These are phyloP conservation scores for Tolypocladium pustulatum DNA, from an alignment of 2,329 filamentous ascomycete species.

Conservation along the genomic window DNA sequence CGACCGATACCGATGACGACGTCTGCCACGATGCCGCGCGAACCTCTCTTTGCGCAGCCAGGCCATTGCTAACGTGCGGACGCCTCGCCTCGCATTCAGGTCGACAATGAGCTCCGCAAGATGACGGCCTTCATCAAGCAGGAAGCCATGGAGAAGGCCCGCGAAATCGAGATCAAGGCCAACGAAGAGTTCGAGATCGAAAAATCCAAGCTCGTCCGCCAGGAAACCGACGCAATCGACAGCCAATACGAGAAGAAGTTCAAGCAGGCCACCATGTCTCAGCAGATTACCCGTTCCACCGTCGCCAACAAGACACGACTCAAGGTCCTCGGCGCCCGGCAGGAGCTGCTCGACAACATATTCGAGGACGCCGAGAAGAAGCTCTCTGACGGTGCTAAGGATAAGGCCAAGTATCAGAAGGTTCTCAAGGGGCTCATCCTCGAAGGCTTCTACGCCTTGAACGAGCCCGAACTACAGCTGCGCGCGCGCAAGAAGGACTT, in stretches of 20 bases:
- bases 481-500: conserved; percentile 72
- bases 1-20: conserved; percentile 6
- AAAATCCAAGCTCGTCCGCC: conserved; percentile 95
- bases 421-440: conserved; percentile 73
- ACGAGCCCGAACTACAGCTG: conserved; percentile 66
- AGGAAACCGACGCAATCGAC: conserved; percentile 91
- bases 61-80: not conserved
- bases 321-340: conserved; percentile 74
- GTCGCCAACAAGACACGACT: conserved; percentile 93
- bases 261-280: conserved; percentile 96
- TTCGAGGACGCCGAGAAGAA: conserved; percentile 72
- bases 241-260: conserved; percentile 94
- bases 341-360: conserved; percentile 82
- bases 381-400: conserved; percentile 53
- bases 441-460: conserved; percentile 81
- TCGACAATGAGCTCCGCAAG: conserved; percentile 97
- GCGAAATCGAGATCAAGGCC: conserved; percentile 95
- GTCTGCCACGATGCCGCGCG: conserved; percentile 7
- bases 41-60: conserved; percentile 1
- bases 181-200: conserved; percentile 99
- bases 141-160: conserved; percentile 92
- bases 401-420: conserved; percentile 63
- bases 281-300: conserved; percentile 96
- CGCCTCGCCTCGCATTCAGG: conserved; percentile 39
- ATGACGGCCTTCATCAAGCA: conserved; percentile 99